Conservation (phyloP, 768 basidiomycete genomes). For the Dioszegia crocea region DNA sequence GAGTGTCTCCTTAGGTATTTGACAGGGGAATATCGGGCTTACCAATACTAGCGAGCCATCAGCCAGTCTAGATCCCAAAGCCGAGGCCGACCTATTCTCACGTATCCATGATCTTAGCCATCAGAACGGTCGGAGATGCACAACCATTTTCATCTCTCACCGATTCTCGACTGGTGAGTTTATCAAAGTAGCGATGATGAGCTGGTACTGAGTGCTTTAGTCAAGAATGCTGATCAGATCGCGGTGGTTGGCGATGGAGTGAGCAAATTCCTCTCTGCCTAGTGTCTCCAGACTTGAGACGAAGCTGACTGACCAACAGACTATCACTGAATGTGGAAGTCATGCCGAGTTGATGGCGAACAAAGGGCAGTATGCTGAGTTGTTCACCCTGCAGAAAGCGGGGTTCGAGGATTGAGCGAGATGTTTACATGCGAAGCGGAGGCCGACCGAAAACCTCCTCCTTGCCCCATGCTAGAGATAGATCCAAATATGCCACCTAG, state of each 20-base stretch:
- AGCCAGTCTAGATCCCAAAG: conserved; percentile 41
- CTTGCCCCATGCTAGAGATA: too few relatives aligned
- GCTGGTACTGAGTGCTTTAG: too few relatives aligned
- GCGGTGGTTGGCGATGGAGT: conserved; percentile 35
- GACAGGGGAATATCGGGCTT: background rate
- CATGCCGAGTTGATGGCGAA: conserved; percentile 37
- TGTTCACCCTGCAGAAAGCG: conserved; percentile 42
- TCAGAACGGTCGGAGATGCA: conserved; percentile 13
- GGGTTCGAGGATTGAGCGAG: conserved; percentile 33
- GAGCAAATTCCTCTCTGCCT: background rate
- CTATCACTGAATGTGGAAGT: conserved; percentile 35
- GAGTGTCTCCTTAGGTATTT: background rate
- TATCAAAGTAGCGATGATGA: too few relatives aligned
- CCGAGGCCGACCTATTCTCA: conserved; percentile 37
- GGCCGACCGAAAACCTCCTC: too few relatives aligned
- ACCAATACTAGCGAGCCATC: conserved; percentile 42
- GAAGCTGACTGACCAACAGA: too few relatives aligned
- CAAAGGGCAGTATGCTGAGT: conserved; percentile 34
- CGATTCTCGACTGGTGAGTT: conserved; percentile 37
- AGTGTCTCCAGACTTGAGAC: background rate
- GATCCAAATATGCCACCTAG: too few relatives aligned
- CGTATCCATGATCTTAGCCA: conserved; percentile 38
- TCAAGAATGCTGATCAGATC: conserved; percentile 30
- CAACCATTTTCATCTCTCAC: conserved; percentile 41
- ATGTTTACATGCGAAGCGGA: too few relatives aligned